Conservation (phyloP, 768 basidiomycete genomes). For the Trametes cingulata region DNA sequence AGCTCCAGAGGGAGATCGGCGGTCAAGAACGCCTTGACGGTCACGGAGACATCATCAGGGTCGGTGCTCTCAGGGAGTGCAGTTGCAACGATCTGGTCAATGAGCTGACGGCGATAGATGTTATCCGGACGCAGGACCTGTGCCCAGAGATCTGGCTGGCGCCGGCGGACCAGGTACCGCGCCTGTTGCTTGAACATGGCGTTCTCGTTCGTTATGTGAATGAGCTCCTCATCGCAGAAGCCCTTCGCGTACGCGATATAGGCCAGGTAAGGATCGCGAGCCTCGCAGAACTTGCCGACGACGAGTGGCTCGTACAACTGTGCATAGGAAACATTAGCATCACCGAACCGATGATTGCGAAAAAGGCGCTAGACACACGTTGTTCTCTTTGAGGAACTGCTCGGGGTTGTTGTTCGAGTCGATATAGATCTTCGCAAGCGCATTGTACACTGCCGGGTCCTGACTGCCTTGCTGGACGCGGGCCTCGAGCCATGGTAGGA, state of each 20-base stretch:
- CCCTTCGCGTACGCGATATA: slow-evolving; percentile 99
- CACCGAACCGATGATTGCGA: background rate
- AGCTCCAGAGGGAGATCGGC: slow-evolving; percentile 97
- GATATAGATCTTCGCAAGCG: slow-evolving; percentile 97
- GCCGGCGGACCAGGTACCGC: slow-evolving; percentile 95
- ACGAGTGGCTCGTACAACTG: slow-evolving; percentile 95
- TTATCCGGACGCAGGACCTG: slow-evolving; percentile 91
- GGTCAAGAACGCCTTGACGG: slow-evolving; percentile 97
- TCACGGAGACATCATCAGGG: slow-evolving; percentile 96
- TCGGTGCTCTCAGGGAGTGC: slow-evolving; percentile 97
- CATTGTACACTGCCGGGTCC: slow-evolving; percentile 93
- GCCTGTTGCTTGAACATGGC: slow-evolving; percentile 99
- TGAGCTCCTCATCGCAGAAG: slow-evolving; percentile 97
- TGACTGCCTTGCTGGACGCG: slow-evolving; percentile 93
- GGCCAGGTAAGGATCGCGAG: slow-evolving; percentile 95
- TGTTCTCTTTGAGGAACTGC: slow-evolving; percentile 97
- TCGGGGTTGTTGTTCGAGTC: slow-evolving; percentile 99
- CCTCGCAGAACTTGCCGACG: slow-evolving; percentile 99
- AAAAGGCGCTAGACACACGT: slow-evolving; percentile 52
- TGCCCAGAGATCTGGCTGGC: slow-evolving; percentile 93
- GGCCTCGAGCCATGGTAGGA: slow-evolving; percentile 95
- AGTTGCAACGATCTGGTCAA: slow-evolving; percentile 93
- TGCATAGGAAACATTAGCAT: slow-evolving; percentile 13
- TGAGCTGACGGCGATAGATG: slow-evolving; percentile 87
- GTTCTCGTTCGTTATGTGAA: slow-evolving; percentile 96